Percentiles rank a stretch among this genome's conserved stretches.
These are phyloP conservation scores for Dothideomycetes sp. DNA, from an alignment of 2,329 filamentous ascomycete genomes.

Conservation along the genomic window DNA sequence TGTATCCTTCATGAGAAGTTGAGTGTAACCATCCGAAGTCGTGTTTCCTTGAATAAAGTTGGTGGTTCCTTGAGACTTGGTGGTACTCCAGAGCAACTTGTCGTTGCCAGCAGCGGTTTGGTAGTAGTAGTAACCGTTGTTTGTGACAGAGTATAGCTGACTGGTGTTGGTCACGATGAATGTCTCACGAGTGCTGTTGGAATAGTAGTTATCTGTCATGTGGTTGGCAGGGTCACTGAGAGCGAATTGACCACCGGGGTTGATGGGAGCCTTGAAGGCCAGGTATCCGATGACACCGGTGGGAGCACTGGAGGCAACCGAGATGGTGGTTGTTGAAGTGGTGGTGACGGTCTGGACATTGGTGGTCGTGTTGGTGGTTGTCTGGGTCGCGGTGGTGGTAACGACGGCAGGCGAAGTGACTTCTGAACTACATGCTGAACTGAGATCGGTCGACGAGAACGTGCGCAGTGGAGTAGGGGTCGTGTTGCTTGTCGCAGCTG, in stretches of 20 bases:
- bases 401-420: constrained; percentile 6
- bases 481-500: constrained; percentile 1
- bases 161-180: constrained; percentile 11
- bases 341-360: constrained; percentile 13
- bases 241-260: constrained; percentile 9
- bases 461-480: constrained; percentile 10
- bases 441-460: constrained; percentile 10
- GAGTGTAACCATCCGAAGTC: constrained; percentile 11
- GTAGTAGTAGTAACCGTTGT: constrained; percentile 13
- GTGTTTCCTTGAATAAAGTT: constrained; percentile 3
- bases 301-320: constrained; percentile 11
- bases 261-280: constrained; percentile 6
- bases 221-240: constrained; percentile 11
- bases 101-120: constrained; percentile 4
- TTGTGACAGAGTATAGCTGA: constrained; percentile 12
- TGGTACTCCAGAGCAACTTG: constrained; percentile 3
- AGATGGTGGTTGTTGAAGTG: constrained; percentile 9
- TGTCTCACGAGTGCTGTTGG: constrained; percentile 8
- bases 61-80: not conserved
- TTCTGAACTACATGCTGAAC: constrained; percentile 11
- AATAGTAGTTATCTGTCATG: constrained; percentile 14
- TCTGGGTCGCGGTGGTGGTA: not conserved
- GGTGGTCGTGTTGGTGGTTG: constrained; percentile 16
- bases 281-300: constrained; percentile 13
- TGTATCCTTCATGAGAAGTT: constrained; percentile 10